Percentiles rank a stretch among this genome's conserved stretches.
Conservation (phyloP, 108 stramenopile genomes). For the Mediolabrus comicus region DNA sequence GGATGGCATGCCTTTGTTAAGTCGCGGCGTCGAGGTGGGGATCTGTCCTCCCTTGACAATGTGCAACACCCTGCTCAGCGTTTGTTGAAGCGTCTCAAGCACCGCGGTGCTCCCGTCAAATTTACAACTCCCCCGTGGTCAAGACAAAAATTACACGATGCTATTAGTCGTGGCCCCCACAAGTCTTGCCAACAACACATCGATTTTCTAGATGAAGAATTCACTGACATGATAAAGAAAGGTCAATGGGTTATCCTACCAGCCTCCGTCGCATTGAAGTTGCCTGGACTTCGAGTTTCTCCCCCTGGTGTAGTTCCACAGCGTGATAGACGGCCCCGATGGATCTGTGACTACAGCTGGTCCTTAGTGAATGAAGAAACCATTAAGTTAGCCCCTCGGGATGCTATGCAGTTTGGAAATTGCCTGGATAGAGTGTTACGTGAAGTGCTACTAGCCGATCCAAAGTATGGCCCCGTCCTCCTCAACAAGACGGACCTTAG, state of each 20-base stretch:
- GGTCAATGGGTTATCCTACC: constrained; percentile 5
- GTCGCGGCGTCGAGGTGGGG: not conserved
- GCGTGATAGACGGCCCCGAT: constrained; percentile 12
- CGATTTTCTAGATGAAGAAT: constrained; percentile 4
- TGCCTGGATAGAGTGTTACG: constrained; percentile 19
- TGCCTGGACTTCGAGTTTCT: constrained; percentile 1
- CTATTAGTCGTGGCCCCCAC: constrained; percentile 21
- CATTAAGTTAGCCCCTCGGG: constrained; percentile 10
- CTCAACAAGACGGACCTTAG: constrained; percentile 22
- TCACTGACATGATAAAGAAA: not conserved
- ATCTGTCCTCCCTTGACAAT: constrained; percentile 8
- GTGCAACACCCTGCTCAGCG: constrained; percentile 24
- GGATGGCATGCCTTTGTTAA: not conserved
- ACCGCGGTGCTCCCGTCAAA: constrained; percentile 23
- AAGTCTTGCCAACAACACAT: constrained; percentile 9
- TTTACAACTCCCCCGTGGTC: constrained; percentile 30
- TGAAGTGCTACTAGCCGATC: constrained; percentile 9
- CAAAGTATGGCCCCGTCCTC: constrained; percentile 4
- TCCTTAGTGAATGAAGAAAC: constrained; percentile 27
- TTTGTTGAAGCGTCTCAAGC: constrained; percentile 17
- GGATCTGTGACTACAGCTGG: constrained; percentile 33
- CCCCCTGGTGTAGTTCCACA: constrained; percentile 18
- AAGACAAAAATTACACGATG: not conserved
- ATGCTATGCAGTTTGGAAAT: constrained; percentile 48
- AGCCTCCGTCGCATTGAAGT: not conserved